phyloP scores from a whole-genome alignment of 345 rosid species.

The Brassica juncea region DNA sequence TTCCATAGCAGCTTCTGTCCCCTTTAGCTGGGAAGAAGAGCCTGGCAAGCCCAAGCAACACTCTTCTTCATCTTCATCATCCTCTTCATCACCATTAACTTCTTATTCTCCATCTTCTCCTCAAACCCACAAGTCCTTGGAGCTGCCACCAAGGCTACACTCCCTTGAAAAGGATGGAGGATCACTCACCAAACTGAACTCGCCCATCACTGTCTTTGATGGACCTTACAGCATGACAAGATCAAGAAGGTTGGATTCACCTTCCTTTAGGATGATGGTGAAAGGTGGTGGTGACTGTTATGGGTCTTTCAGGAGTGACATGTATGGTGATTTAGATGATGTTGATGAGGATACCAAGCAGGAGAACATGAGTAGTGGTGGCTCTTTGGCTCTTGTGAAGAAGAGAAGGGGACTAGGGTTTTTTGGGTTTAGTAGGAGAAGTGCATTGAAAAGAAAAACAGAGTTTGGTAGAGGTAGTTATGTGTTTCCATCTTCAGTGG shows the following conservation, averaged over 20 bases:
- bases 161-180: constrained; percentile 41
- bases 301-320: constrained; percentile 44
- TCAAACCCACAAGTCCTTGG: constrained; percentile 50
- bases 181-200: constrained; percentile 41
- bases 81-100: constrained; percentile 36
- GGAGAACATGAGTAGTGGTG: constrained; percentile 23
- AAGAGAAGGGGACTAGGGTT: constrained; percentile 44
- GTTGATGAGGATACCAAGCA: constrained; percentile 22
- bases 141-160: constrained; percentile 62
- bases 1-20: constrained; percentile 60
- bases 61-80: constrained; percentile 25
- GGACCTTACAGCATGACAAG: constrained; percentile 38
- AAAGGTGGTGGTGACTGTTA: constrained; percentile 34
- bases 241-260: constrained; percentile 43
- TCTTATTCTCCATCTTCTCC: constrained; percentile 30
- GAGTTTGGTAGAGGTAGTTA: constrained; percentile 59
- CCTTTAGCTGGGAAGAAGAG: constrained; percentile 85
- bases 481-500: constrained; percentile 62
- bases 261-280: constrained; percentile 40
- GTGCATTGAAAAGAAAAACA: constrained; percentile 42
- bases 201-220: constrained; percentile 54
- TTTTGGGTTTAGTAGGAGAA: constrained; percentile 54
- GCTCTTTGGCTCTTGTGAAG: constrained; percentile 32
- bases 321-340: constrained; percentile 31
- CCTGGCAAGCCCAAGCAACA: constrained; percentile 80